Conservation (phyloP, 306 rosid genomes). For the Castanospermum australe region DNA sequence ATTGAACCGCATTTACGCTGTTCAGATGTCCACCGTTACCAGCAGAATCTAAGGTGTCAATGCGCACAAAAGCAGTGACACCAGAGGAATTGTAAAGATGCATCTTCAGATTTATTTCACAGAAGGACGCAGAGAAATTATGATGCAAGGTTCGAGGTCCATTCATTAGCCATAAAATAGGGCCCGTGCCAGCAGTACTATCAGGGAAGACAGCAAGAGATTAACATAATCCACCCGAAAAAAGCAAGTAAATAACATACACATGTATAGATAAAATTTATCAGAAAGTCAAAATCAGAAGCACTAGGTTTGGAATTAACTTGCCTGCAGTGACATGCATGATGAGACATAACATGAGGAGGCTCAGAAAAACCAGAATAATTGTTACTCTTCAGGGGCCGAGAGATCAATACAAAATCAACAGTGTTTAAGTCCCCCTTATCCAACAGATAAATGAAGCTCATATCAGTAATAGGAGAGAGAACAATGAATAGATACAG, state of each 20-base stretch:
- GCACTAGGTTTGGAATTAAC: slow-evolving; percentile 22
- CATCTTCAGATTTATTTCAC: slow-evolving; percentile 78
- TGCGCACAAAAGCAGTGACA: slow-evolving; percentile 50
- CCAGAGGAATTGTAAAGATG: slow-evolving; percentile 68
- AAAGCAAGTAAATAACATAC: background rate
- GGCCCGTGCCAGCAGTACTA: slow-evolving; percentile 73
- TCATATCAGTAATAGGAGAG: slow-evolving; percentile 9
- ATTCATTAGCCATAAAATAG: slow-evolving; percentile 83
- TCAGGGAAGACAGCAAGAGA: slow-evolving; percentile 14
- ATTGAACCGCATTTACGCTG: slow-evolving; percentile 32
- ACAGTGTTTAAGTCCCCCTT: slow-evolving; percentile 62
- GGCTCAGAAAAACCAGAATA: slow-evolving; percentile 49
- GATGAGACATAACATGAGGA: slow-evolving; percentile 68
- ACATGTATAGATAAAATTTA: slow-evolving; percentile 4
- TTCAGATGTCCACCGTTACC: slow-evolving; percentile 26
- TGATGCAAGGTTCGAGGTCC: slow-evolving; percentile 78
- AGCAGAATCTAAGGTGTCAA: slow-evolving; percentile 54
- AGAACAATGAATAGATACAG: background rate
- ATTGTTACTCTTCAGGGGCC: slow-evolving; percentile 41
- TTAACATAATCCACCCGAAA: background rate
- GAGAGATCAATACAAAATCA: slow-evolving; percentile 83
- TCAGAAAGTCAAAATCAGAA: slow-evolving; percentile 17
- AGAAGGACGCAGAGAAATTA: slow-evolving; percentile 67
- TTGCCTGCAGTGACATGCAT: slow-evolving; percentile 89
- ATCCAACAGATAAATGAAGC: slow-evolving; percentile 35